Conservation (phyloP, 2,329 filamentous ascomycete genomes). For the Cercospora sesami region DNA sequence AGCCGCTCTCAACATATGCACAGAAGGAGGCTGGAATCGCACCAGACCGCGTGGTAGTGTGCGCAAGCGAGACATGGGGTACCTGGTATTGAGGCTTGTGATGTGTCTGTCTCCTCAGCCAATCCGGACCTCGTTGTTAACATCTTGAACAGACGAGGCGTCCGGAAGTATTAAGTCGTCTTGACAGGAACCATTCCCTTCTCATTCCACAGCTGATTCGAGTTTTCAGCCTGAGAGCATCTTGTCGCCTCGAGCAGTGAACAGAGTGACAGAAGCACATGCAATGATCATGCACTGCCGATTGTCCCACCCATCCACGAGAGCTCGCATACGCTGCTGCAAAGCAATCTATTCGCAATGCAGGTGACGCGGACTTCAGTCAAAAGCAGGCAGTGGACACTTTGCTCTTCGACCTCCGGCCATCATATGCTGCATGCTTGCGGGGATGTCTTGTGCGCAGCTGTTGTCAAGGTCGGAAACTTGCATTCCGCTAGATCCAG, state of each 20-base stretch:
- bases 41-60: neutral
- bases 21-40: conserved; percentile 18
- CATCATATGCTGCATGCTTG: neutral
- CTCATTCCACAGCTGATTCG: neutral
- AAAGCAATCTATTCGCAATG: conserved; percentile 16
- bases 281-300: neutral
- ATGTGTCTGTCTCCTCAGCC: conserved; percentile 1
- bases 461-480: conserved; percentile 16
- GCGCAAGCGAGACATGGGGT: conserved; percentile 4
- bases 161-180: neutral
- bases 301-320: conserved; percentile 6
- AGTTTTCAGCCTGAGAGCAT: neutral
- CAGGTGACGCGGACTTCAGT: neutral
- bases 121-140: neutral
- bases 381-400: conserved; percentile 5
- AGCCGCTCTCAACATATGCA: conserved; percentile 4
- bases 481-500: conserved; percentile 8
- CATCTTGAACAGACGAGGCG: neutral
- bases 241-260: neutral
- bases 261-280: neutral
- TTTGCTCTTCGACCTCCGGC: neutral
- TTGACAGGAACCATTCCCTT: neutral
- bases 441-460: conserved; percentile 4
- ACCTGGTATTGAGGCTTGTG: conserved; percentile 14
- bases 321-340: conserved; percentile 7